Evolutionary conservation across 2,329 filamentous ascomycete species (phyloP).

Genomic region (Verticillium nonalfalfae): DNA sequence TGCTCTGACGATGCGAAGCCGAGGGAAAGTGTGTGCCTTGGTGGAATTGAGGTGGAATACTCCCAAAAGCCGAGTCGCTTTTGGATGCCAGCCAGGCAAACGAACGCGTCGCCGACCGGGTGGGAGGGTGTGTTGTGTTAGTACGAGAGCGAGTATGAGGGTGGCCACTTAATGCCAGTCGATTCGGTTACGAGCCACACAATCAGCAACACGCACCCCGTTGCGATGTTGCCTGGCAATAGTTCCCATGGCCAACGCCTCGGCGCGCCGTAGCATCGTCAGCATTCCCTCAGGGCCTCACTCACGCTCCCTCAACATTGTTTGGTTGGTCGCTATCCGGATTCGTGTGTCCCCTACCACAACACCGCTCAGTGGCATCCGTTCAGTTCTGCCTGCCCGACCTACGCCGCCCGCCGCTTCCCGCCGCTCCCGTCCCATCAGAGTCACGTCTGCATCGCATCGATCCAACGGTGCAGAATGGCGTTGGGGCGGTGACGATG

Average conservation of each 20-base stretch:
- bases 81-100: background rate
- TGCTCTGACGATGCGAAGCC: background rate
- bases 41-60: background rate
- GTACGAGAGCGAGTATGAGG: background rate
- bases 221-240: background rate
- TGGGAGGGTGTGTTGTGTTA: background rate
- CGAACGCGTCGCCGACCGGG: background rate
- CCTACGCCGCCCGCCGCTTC: background rate
- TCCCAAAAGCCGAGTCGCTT: background rate
- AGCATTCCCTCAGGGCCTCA: background rate
- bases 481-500: background rate
- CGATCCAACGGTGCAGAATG: background rate
- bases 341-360: background rate
- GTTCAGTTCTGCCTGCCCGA: background rate
- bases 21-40: background rate
- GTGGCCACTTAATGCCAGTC: background rate
- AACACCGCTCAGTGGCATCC: background rate
- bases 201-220: background rate
- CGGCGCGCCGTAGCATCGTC: background rate
- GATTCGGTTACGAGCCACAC: background rate
- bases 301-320: background rate
- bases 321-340: background rate
- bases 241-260: background rate
- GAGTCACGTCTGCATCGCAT: background rate
- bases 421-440: background rate